phyloP scores from a whole-genome alignment of 345 rosid genomes.

The Sonneratia alba region DNA sequence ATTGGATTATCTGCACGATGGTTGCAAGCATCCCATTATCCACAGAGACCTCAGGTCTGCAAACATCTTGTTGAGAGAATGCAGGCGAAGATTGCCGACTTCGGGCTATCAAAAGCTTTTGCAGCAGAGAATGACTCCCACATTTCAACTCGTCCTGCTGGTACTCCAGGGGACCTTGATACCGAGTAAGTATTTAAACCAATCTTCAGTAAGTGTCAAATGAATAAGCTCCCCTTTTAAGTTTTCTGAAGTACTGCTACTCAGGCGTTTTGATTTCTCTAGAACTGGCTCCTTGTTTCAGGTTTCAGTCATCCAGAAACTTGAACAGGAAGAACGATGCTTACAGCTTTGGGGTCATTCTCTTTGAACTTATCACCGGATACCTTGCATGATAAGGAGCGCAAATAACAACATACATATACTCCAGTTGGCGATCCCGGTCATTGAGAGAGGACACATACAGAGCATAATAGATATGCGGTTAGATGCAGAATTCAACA shows the following conservation, averaged over 20 bases:
- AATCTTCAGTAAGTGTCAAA: neutral
- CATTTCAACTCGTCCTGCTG: slow-evolving; percentile 1
- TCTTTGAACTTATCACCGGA: slow-evolving; percentile 1
- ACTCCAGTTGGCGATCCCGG: neutral
- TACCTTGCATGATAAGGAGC: neutral
- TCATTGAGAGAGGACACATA: slow-evolving; percentile 4
- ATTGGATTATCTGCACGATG: neutral
- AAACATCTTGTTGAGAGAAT: neutral
- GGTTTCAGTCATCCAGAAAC: neutral
- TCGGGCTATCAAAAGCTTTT: slow-evolving; percentile 2
- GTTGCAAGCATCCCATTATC: slow-evolving; percentile 5
- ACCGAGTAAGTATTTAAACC: neutral
- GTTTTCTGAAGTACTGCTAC: too few species aligned
- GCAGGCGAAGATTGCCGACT: slow-evolving; percentile 3
- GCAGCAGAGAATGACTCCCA: neutral
- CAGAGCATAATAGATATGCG: neutral
- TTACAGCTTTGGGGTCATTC: neutral
- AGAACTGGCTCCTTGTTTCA: neutral
- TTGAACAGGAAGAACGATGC: neutral
- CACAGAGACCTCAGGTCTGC: neutral
- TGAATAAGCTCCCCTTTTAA: too few species aligned
- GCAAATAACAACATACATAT: neutral
- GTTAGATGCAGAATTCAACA: neutral
- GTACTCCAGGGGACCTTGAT: neutral
- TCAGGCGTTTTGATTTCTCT: too few species aligned